Base-by-base conservation (phyloP, 1,139 yeast species). In the Arxiozyma heterogenica region DNA sequence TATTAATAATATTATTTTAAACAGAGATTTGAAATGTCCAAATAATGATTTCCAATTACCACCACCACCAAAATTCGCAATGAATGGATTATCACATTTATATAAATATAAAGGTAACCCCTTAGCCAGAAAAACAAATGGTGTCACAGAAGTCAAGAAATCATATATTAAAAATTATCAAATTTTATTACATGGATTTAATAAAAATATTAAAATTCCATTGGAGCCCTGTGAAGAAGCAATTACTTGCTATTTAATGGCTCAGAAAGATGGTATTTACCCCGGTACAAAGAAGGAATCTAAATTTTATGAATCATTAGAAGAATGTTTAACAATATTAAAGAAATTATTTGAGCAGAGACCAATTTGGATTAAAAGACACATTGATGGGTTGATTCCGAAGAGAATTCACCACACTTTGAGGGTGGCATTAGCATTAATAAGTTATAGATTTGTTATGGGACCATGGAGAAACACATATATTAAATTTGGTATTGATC, bases 391-490 rank as follows among this genome's bases (percentile, higher is more conserved):
- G 57, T 71, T 86, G 46, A 74, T 82, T 1, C 85, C 89, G 0
- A 67, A 70, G 3, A 75, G 76, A 15, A 71, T 80, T 50, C 73
- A 76, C 58, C 72, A 78, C 56, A 77, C 78, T 21, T 69, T 91
- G 45, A 84, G 86, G 60, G 82, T 78, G 58, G 94, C 96, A 0
- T 71, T 94, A 51, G 96, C 98, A 0, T 83, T 86, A 64, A 86
- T 90, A 0, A 78, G 96, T 0, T 93, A 82, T 66, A 78, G 87
- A 44, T 86, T 83, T 67, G 81, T 85, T 41, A 86, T 86, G 64
- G 98, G 99, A 0, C 98, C 98, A 0, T 93, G 96, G 96, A 77
- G 98, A 63, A 89, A 89, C 58, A 81, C 95, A n/a, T 88, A 85
- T 66, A 82, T 89, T 48, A 79, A 75, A 61, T 82, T 83, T 61